phyloP scores from a whole-genome alignment of 225 moss, liverwort and hornwort species.

The Ulota crispa region DNA sequence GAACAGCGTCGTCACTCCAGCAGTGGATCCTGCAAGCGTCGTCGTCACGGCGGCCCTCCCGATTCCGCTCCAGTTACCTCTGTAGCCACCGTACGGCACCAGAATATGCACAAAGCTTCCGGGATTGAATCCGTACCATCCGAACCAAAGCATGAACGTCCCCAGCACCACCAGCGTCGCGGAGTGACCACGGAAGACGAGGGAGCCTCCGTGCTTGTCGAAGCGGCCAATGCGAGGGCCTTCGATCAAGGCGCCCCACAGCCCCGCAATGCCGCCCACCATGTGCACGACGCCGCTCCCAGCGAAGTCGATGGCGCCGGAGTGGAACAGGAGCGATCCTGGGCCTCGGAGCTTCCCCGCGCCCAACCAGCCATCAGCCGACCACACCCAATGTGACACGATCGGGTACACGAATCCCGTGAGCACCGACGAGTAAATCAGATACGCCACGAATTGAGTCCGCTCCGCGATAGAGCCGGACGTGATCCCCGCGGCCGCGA shows the following conservation, averaged over 20 bases:
- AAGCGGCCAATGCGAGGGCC: conserved; percentile 76
- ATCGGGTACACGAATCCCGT: conserved; percentile 81
- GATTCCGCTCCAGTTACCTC: conserved; percentile 73
- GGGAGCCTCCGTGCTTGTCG: conserved; percentile 52
- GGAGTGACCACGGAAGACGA: conserved; percentile 76
- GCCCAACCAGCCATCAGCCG: conserved; percentile 58
- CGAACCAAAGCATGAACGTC: conserved; percentile 88
- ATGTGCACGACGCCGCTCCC: conserved; percentile 84
- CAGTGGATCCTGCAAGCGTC: conserved; percentile 71
- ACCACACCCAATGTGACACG: conserved; percentile 72
- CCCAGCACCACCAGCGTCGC: conserved; percentile 85
- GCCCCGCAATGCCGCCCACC: conserved; percentile 73
- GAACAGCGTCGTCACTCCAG: conserved; percentile 80
- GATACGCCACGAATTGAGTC: conserved; percentile 69
- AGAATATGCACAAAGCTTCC: conserved; percentile 62
- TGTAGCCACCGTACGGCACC: conserved; percentile 32
- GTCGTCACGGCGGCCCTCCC: conserved; percentile 87
- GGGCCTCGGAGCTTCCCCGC: background rate
- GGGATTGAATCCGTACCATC: conserved; percentile 98
- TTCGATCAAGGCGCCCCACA: conserved; percentile 69
- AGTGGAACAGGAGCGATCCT: conserved; percentile 38
- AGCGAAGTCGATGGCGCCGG: conserved; percentile 69
- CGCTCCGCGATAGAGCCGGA: conserved; percentile 75
- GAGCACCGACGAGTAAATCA: conserved; percentile 64
- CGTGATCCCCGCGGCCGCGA: conserved; percentile 76